Base-by-base conservation (phyloP, 164 flowering plant species). In the Vitis rupestris region DNA sequence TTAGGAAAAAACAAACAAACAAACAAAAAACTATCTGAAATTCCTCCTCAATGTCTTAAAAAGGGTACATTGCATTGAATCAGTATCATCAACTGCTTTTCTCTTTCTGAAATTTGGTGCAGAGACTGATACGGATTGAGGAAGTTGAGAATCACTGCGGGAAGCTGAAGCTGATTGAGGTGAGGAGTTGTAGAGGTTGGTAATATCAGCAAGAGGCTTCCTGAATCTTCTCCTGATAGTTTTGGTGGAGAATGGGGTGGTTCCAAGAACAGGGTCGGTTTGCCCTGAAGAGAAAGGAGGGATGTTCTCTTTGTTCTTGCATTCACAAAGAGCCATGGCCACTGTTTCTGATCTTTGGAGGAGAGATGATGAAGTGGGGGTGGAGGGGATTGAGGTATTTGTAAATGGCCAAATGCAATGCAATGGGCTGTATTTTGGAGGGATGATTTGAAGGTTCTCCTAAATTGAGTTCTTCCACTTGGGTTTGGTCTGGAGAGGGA, bases 241-340 rank as follows among this genome's bases (percentile, higher is more conserved):
- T 4, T 61, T 54, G 14, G 8, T 44, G 50, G 13, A 7, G 9
- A 29, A 1, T 30, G 27, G 10, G 14, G 47, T 48, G 30, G 50
- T 10, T 12, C 37, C 23, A 2, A 15, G 23, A 61, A 53, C 54
- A 9, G 56, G 10, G 31, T 53, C 15, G 19, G 54, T 51, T 19
- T 31, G 49, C 49, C 48, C 54, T 61, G 72, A 14, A 53, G 77
- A 58, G 58, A 67, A 58, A 66, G 75, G 70, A 54, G 71, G 63
- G 49, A 65, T 50, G 66, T 72, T 79, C 59, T 75, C 79, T 13
- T 75, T 70, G 74, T 75, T 66, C 3, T 64, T 65, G 50, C 53
- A 10, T 51, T 64, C 71, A 63, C 48, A 31, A 47, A 44, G 23
- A 49, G 56, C 44, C 44, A 37, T 37, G 44, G 44, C 44, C 4